Conservation (phyloP, 305 asterid species). For the Solanum chacoense region DNA sequence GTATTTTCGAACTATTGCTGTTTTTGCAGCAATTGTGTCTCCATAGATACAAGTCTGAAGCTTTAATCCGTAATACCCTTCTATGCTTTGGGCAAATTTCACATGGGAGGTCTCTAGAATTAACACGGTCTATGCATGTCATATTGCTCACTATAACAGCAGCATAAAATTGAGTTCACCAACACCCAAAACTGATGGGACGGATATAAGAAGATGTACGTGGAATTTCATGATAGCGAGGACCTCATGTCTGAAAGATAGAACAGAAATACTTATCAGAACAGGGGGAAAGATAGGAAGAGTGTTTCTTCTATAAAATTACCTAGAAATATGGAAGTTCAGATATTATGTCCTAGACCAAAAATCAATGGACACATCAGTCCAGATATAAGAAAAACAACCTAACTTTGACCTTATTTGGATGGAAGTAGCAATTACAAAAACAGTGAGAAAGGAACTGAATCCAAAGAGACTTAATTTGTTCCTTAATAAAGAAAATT, state of each 20-base stretch:
- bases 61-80: not conserved
- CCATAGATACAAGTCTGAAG: not conserved
- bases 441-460: not conserved
- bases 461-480: not conserved
- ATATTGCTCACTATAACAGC: not conserved
- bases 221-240: constrained; percentile 49
- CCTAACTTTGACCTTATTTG: not conserved
- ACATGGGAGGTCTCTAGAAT: not conserved
- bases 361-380: not conserved
- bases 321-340: not conserved
- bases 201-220: constrained; percentile 57
- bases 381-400: not conserved
- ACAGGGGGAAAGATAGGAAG: not conserved
- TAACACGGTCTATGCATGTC: not conserved
- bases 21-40: not conserved
- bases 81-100: not conserved
- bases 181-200: constrained; percentile 47
- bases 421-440: not conserved
- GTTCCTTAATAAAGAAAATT: not conserved
- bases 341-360: not conserved
- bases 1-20: not conserved
- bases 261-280: constrained; percentile 1
- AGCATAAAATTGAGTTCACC: constrained; percentile 21
- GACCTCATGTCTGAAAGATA: constrained; percentile 47
- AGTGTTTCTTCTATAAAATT: not conserved